Base-by-base conservation (phyloP, 306 rosid species). In the Sophora flavescens region DNA sequence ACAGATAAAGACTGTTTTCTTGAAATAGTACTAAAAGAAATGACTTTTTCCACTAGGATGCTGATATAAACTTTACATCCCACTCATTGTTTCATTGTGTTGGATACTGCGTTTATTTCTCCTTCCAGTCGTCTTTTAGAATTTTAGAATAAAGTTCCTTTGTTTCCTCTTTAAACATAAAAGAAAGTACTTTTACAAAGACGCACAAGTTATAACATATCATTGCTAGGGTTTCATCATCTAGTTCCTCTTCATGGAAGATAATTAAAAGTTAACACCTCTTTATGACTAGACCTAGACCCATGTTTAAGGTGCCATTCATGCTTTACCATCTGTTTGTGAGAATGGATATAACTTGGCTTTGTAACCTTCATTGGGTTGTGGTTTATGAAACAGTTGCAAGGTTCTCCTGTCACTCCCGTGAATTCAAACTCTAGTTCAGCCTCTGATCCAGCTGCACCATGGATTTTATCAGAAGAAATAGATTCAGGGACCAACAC, bases 381-480 rank as follows among this genome's bases (percentile, higher is more conserved):
- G 56, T 72, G 81, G 75, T 64, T 78, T 54, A 11, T 80, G 88
- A 74, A 73, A 67, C 89, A 85, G 91, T 17, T 57, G 80, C 97
- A 89, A 83, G 93, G 88, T 62, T 90, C 97, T 78, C 98, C 99
- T 30, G 72, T 75, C 78, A 86, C 88, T 32, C 89, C 96, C 45
- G 83, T 83, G 83, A 84, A 88, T 81, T 96, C 97, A 66, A 86
- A 86, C 87, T 89, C 91, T 67, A 86, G 93, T 83, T 82, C 91
- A 74, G 81, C 72, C 81, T 88, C 97, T 74, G 89, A 90, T 45
- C 91, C 93, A 39, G 48, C 86, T 69, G 82, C 88, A 72, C 90
- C 87, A 6, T 84, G 74, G 88, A 63, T 84, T 82, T 51, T 84
- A 82, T 84, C 93, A 17, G 98, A 96, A 66, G 97, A 96, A 83